These are phyloP conservation scores for Bryum argenteum DNA, from an alignment of 225 moss, liverwort and hornwort species.

Conservation along the genomic window DNA sequence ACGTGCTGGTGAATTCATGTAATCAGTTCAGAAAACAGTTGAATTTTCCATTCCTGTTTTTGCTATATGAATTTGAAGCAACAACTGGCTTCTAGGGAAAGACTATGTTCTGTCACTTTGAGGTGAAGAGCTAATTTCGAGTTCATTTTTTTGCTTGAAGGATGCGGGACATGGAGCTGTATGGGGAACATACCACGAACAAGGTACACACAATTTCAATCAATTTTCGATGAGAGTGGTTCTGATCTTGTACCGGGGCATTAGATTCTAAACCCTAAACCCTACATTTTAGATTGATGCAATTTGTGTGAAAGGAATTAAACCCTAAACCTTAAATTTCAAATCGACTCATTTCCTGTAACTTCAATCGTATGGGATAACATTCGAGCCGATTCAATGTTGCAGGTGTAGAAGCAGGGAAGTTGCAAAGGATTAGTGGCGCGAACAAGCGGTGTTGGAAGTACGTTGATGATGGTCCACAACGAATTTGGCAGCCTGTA, in stretches of 20 bases:
- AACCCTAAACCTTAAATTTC: too few relatives aligned
- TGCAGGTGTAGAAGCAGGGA: constrained; percentile 60
- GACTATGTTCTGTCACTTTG: too few relatives aligned
- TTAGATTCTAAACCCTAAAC: too few relatives aligned
- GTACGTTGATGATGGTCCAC: constrained; percentile 35
- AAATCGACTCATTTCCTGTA: not conserved
- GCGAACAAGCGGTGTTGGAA: constrained; percentile 65
- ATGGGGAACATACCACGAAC: constrained; percentile 57
- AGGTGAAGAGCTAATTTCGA: not conserved
- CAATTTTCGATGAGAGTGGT: too few relatives aligned
- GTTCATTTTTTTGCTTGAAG: constrained; percentile 27
- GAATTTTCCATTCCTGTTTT: too few relatives aligned
- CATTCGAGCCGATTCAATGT: not conserved
- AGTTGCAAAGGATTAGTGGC: constrained; percentile 51
- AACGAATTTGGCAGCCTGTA: constrained; percentile 35
- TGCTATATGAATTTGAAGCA: too few relatives aligned
- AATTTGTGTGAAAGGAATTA: too few relatives aligned
- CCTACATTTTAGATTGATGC: too few relatives aligned
- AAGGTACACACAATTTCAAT: constrained; percentile 30
- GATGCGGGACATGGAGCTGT: constrained; percentile 56
- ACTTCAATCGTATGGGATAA: not conserved
- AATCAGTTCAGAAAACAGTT: too few relatives aligned
- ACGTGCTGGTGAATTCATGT: too few relatives aligned
- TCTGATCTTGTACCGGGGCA: too few relatives aligned
- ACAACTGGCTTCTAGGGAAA: too few relatives aligned